Conservation (phyloP, 352 stramenopile genomes). For the Phytophthora citricola region DNA sequence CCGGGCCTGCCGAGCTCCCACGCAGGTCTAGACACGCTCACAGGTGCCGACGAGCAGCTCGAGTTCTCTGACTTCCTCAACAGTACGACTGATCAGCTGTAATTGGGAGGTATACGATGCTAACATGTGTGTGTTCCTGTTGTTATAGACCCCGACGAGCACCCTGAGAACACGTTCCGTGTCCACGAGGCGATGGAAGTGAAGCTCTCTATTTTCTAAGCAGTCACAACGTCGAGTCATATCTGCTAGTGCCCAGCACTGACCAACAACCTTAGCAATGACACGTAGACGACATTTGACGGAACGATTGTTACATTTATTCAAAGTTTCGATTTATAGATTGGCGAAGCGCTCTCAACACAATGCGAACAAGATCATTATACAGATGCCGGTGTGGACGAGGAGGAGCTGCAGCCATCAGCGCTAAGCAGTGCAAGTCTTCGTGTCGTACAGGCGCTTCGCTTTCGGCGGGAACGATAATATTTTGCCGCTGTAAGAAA, state of each 20-base stretch:
- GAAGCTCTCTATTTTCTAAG: conserved; percentile 91
- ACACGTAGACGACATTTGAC: conserved; percentile 29
- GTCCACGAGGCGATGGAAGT: conserved; percentile 91
- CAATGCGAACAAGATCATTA: conserved; percentile 20
- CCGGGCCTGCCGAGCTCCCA: conserved; percentile 82
- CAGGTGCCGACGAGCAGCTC: conserved; percentile 79
- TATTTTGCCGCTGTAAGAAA: conserved; percentile 68
- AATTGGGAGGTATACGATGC: not conserved
- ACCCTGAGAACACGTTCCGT: conserved; percentile 82
- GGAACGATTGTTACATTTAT: conserved; percentile 24
- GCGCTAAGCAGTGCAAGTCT: conserved; percentile 76
- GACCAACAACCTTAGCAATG: conserved; percentile 12
- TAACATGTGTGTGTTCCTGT: conserved; percentile 17
- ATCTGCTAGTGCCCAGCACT: not conserved
- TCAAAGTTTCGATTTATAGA: conserved; percentile 9
- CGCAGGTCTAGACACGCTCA: conserved; percentile 80
- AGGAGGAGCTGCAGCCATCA: conserved; percentile 45
- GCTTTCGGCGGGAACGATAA: conserved; percentile 44
- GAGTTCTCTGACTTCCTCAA: conserved; percentile 87
- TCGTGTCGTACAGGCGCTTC: conserved; percentile 48
- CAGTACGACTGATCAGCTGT: conserved; percentile 36
- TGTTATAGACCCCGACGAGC: conserved; percentile 72
- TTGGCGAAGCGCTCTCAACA: not conserved
- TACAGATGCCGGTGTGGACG: conserved; percentile 7
- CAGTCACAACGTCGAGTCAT: conserved; percentile 1